These are phyloP conservation scores for Odonthalia washingtoniensis DNA, from an alignment of 31 red algal genomes.

Conservation along the genomic window DNA sequence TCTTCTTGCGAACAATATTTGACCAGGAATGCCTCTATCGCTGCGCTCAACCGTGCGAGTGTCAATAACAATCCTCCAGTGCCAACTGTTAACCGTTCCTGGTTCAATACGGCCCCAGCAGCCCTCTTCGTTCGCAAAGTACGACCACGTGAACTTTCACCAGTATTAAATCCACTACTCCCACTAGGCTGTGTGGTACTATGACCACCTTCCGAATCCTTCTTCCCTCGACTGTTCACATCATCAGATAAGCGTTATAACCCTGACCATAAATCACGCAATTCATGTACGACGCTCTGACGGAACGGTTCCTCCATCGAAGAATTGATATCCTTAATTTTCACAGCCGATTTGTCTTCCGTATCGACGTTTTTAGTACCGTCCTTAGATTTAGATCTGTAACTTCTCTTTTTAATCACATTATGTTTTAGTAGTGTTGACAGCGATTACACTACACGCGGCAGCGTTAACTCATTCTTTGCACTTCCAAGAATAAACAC, in stretches of 20 bases:
- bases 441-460: conserved; percentile 65
- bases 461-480: conserved; percentile 56
- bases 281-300: conserved; percentile 49
- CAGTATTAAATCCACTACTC: no score
- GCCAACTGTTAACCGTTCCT: conserved; percentile 33
- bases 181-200: no score
- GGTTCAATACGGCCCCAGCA: conserved; percentile 41
- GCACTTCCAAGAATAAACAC: conserved; percentile 53
- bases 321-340: not conserved
- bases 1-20: conserved; percentile 56
- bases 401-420: not conserved
- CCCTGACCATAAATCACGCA: conserved; percentile 61
- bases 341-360: not conserved
- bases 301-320: conserved; percentile 26
- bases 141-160: no score
- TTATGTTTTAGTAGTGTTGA: conserved; percentile 58
- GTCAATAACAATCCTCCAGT: conserved; percentile 59
- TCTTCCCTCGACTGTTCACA: conserved; percentile 28
- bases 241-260: conserved; percentile 61
- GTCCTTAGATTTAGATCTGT: not conserved
- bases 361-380: not conserved
- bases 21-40: conserved; percentile 89
- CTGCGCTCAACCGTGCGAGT: conserved; percentile 79
- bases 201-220: not conserved
- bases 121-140: conserved; percentile 8